Evolutionary conservation across 192 early-diverging fungal genomes (phyloP).

Genomic region (Umbelopsis sp.): DNA sequence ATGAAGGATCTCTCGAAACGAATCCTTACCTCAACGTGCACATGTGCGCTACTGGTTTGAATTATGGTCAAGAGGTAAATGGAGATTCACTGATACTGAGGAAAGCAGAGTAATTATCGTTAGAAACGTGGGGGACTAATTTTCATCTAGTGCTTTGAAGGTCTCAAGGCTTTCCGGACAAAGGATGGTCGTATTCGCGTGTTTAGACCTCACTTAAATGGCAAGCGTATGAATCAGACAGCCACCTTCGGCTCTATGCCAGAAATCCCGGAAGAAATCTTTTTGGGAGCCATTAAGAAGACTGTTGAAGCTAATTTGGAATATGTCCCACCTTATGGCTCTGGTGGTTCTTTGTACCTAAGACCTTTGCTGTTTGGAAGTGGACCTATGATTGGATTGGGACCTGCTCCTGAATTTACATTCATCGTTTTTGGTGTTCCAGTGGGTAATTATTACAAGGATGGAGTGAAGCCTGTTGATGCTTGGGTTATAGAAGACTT

Average conservation of each 20-base stretch:
- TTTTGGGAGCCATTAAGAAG: slow-evolving; percentile 58
- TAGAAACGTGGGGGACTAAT: background rate
- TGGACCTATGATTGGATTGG: slow-evolving; percentile 67
- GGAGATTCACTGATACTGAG: background rate
- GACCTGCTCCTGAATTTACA: slow-evolving; percentile 55
- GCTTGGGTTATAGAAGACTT: slow-evolving; percentile 65
- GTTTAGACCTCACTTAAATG: slow-evolving; percentile 75
- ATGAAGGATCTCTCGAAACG: slow-evolving; percentile 54
- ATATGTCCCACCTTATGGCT: slow-evolving; percentile 72
- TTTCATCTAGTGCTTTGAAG: slow-evolving; percentile 67
- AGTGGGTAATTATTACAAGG: slow-evolving; percentile 68
- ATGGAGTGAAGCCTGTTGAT: slow-evolving; percentile 62
- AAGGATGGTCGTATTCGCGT: slow-evolving; percentile 68
- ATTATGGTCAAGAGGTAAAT: slow-evolving; percentile 74
- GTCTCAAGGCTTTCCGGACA: slow-evolving; percentile 77
- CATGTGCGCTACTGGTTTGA: slow-evolving; percentile 63
- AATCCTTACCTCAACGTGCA: slow-evolving; percentile 62
- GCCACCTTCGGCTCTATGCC: slow-evolving; percentile 64
- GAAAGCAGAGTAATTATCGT: background rate
- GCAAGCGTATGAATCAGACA: slow-evolving; percentile 55
- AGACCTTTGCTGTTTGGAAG: slow-evolving; percentile 72
- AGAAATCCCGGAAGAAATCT: slow-evolving; percentile 57
- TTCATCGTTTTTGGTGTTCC: slow-evolving; percentile 69
- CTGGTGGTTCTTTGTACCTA: slow-evolving; percentile 70
- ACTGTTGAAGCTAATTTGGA: slow-evolving; percentile 67